Base-by-base conservation (phyloP, 1,284 basidiomycete species). In the Polyporus tsugae region DNA sequence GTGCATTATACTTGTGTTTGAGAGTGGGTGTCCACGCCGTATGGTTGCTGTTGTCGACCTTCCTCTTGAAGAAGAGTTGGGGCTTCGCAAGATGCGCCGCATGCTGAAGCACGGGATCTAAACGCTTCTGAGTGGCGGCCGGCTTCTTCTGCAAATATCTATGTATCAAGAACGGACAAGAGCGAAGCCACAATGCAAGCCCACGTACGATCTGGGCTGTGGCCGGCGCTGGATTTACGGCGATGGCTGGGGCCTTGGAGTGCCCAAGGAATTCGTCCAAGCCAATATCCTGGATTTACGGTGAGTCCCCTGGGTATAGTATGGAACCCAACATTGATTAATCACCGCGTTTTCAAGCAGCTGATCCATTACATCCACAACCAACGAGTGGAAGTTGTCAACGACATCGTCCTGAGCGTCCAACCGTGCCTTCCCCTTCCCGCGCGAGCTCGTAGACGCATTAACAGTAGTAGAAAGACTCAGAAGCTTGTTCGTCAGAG, bases 341-440 rank as follows among this genome's bases (percentile, higher is more conserved):
- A 90, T 79, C 74, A 93, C 95, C 5, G 95, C 93, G 65, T 89
- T 86, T 80, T 99, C 97, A 66, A 98, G 81, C 65, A 98, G 79
- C 46, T 88, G 86, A 79, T 99, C 97, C 81, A 98, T 88, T 0
- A 89, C 83, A 77, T 97, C 95, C 19, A 95, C 91, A 0, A 97
- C 86, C 39, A 88, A 78, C n/a, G 87, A 83, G 70, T 91, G 87
- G 78, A 96, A 98, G 72, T 88, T 88, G 77, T 97, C 95, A 29
- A 91, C 81, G 1, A 97, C 85, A 80, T 96, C 93, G 71, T 96
- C 95, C 74, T 92, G 87, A 65, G 84, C 87, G 70, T 86, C 83
- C 63, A 94, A 75, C 65, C 80, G 79, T 15, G 68, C 78, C 77
- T 86, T 90, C 9, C 81, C 84, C 77, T 86, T 90, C 69, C 77